Base-by-base conservation (phyloP, 2,329 filamentous ascomycete genomes). In the Hortaea sp. region DNA sequence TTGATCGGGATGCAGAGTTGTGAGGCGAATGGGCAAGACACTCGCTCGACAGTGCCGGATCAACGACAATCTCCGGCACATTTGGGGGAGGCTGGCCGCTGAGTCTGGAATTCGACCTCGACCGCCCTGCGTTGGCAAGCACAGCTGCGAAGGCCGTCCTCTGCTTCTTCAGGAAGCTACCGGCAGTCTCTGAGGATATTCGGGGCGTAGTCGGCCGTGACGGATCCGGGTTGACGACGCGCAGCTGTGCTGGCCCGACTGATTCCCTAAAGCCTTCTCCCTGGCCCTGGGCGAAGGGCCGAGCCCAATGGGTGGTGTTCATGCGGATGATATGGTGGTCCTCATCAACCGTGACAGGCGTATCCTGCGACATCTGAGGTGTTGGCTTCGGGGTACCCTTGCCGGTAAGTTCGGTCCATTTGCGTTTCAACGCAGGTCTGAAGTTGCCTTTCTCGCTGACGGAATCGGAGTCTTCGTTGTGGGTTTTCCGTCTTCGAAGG, bases 241-340 rank as follows among this genome's bases (percentile, higher is more conserved):
- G 58, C 12, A 64, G 53, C 32, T 52, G 53, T 7, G 54, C 55
- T 13, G 53, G 51, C 11, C 49, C 53, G 30, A 55, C 49, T 6
- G 58, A 60, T 6, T 63, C 61, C 38, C 60, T 51, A 45, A 54
- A 59, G 29, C 60, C 58, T 50, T 64, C 58, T 10, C 58, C 57
- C 29, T 60, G 55, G 13, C 58, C 56, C 7, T 52, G 49, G 1
- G 60, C 60, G 40, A 56, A 64, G 6, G 63, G 63, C 30, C 62
- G 53, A 20, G 55, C 50, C 63, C 63, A 65, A 43, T 62, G 60
- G 27, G 54, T 48, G 7, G 55, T 55, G 44, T 51, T 58, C 51
- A 64, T 60, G 13, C 60, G 58, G 29, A 65, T 64, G 38, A 64
- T 59, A 35, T 56, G 52, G 44, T 60, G 53, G 29, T 61, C 59